A percentile compares a stretch with the other conserved stretches of the same genome.
Conservation (phyloP, 345 rosid species). For the Eucalyptus polybractea region DNA sequence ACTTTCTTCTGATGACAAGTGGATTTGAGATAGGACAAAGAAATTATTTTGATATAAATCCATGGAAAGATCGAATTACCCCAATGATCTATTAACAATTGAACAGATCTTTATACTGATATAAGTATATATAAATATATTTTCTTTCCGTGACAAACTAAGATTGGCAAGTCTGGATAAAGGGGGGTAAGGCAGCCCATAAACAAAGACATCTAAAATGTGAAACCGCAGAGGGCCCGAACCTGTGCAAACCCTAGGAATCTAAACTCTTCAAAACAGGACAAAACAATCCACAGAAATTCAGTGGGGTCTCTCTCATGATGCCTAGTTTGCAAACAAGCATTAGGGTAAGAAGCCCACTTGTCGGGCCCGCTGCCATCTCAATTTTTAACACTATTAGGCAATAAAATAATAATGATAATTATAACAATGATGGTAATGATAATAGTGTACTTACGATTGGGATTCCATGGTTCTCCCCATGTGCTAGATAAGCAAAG, state of each 20-base stretch:
- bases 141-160: not conserved
- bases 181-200: not conserved
- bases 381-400: not conserved
- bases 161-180: not conserved
- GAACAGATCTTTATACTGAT: not conserved
- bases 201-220: not conserved
- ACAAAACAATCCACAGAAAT: not conserved
- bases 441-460: constrained; percentile 22
- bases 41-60: not conserved
- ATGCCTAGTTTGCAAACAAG: not conserved
- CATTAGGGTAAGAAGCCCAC: not conserved
- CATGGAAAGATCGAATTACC: not conserved
- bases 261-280: not conserved
- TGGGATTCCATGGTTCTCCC: constrained; percentile 44
- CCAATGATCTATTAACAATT: not conserved
- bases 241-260: not conserved
- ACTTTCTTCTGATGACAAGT: not conserved
- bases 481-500: constrained; percentile 48
- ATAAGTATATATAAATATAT: not conserved
- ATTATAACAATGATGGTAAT: not conserved
- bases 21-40: not conserved
- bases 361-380: not conserved
- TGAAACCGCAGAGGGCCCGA: not conserved
- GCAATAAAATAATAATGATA: not conserved
- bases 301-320: not conserved